Conservation (phyloP, 2,329 filamentous ascomycete species). For the Teratosphaeria destructans region DNA sequence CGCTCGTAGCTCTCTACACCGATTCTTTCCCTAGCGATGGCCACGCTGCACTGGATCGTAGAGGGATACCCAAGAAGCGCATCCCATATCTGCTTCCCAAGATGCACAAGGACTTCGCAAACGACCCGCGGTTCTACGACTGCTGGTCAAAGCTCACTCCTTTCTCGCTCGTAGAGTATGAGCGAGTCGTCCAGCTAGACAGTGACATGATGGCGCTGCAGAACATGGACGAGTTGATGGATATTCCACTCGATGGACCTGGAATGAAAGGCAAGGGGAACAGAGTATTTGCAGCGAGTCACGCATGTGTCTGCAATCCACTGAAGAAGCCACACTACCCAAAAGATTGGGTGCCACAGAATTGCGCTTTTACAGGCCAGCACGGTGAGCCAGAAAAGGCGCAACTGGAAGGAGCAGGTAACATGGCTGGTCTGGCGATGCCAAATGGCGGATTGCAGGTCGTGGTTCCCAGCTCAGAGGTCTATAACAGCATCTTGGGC, state of each 20-base stretch:
- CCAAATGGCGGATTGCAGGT: conserved; percentile 53
- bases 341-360: conserved; percentile 53
- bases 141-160: conserved; percentile 81
- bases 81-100: conserved; percentile 65
- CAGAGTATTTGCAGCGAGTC: conserved; percentile 69
- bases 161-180: conserved; percentile 67
- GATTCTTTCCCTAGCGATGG: conserved; percentile 61
- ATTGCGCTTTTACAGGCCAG: conserved; percentile 53
- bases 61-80: conserved; percentile 58
- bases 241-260: conserved; percentile 58
- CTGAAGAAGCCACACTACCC: conserved; percentile 71
- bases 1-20: conserved; percentile 74
- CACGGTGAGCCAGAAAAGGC: conserved; percentile 41
- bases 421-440: conserved; percentile 44
- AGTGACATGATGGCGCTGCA: conserved; percentile 73
- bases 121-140: conserved; percentile 78
- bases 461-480: conserved; percentile 44
- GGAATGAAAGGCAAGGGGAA: conserved; percentile 43
- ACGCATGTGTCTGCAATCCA: conserved; percentile 82
- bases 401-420: conserved; percentile 41
- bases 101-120: conserved; percentile 54
- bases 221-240: conserved; percentile 92
- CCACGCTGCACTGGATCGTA: conserved; percentile 56
- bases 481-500: conserved; percentile 43
- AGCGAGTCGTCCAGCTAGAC: conserved; percentile 73